Conservation (phyloP, 1,284 basidiomycete species). For the Malassezia arunalokei region DNA sequence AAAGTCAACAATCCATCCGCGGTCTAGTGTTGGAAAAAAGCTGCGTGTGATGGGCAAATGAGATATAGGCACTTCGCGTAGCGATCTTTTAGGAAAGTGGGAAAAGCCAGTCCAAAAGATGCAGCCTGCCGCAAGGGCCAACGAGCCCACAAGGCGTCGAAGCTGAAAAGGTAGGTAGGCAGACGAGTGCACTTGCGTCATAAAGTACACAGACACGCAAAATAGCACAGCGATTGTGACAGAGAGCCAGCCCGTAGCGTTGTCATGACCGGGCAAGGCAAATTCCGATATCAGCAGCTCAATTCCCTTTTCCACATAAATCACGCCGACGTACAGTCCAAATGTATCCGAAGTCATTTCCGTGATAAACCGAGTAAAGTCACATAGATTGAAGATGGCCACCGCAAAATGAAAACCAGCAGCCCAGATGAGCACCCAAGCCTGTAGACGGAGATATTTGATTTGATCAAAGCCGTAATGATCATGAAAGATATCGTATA, state of each 20-base stretch:
- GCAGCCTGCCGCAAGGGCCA: constrained; percentile 47
- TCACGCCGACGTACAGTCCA: constrained; percentile 54
- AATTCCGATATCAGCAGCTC: constrained; percentile 48
- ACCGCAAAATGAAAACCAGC: constrained; percentile 83
- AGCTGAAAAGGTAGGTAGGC: constrained; percentile 45
- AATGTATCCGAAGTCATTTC: constrained; percentile 90
- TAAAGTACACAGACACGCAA: constrained; percentile 47
- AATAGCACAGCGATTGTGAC: constrained; percentile 49
- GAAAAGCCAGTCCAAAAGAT: constrained; percentile 49
- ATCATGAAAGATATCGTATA: constrained; percentile 39
- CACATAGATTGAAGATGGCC: constrained; percentile 59
- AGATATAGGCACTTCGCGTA: constrained; percentile 30
- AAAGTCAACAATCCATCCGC: constrained; percentile 76
- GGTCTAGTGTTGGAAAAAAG: constrained; percentile 55
- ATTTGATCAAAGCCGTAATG: constrained; percentile 33
- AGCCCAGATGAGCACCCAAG: constrained; percentile 82
- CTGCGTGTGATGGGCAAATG: constrained; percentile 43
- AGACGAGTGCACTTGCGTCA: constrained; percentile 29
- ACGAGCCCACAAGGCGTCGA: constrained; percentile 45
- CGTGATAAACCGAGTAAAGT: constrained; percentile 44
- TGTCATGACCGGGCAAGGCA: constrained; percentile 32
- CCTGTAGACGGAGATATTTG: constrained; percentile 36
- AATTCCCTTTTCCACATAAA: constrained; percentile 48
- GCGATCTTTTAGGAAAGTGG: constrained; percentile 43
- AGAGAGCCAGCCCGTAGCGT: constrained; percentile 47